Evolutionary conservation across 371 early-diverging fungal genomes (phyloP).

Genomic region (Actinomortierella ambigua): DNA sequence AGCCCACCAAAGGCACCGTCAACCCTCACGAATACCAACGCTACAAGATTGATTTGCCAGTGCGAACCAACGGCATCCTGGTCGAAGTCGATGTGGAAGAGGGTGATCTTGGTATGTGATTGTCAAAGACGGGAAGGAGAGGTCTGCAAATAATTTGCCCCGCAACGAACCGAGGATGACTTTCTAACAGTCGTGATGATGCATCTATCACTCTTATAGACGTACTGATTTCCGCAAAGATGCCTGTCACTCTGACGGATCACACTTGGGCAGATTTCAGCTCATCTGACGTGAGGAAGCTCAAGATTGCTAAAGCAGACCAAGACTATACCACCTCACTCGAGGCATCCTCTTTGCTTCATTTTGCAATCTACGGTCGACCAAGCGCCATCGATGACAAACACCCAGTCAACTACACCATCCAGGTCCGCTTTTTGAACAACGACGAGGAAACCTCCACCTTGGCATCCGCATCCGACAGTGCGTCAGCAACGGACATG

Average conservation of each 20-base stretch:
- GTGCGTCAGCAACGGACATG: background rate
- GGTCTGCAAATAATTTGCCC: too few species aligned
- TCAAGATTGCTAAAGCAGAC: slow-evolving; percentile 20
- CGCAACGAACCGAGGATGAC: too few species aligned
- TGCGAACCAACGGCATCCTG: slow-evolving; percentile 5
- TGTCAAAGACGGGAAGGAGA: too few species aligned
- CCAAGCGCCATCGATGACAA: background rate
- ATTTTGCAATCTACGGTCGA: slow-evolving; percentile 28
- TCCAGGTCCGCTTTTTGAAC: slow-evolving; percentile 23
- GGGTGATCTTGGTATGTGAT: slow-evolving; percentile 48
- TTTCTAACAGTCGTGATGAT: too few species aligned
- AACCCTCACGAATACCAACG: slow-evolving; percentile 34
- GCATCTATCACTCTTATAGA: slow-evolving; percentile 14
- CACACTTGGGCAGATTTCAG: slow-evolving; percentile 41
- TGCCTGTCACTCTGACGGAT: slow-evolving; percentile 25
- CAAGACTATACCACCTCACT: slow-evolving; percentile 28
- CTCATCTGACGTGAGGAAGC: slow-evolving; percentile 10
- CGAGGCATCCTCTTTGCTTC: slow-evolving; percentile 13
- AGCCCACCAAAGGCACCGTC: slow-evolving; percentile 7
- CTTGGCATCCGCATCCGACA: slow-evolving; percentile 1
- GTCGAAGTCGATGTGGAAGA: slow-evolving; percentile 25
- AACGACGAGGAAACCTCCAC: background rate
- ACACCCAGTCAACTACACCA: slow-evolving; percentile 10
- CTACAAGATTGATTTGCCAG: slow-evolving; percentile 36
- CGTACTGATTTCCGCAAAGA: slow-evolving; percentile 20